Evolutionary conservation across 768 basidiomycete species (phyloP).

Genomic region (Pleurotus eryngii): DNA sequence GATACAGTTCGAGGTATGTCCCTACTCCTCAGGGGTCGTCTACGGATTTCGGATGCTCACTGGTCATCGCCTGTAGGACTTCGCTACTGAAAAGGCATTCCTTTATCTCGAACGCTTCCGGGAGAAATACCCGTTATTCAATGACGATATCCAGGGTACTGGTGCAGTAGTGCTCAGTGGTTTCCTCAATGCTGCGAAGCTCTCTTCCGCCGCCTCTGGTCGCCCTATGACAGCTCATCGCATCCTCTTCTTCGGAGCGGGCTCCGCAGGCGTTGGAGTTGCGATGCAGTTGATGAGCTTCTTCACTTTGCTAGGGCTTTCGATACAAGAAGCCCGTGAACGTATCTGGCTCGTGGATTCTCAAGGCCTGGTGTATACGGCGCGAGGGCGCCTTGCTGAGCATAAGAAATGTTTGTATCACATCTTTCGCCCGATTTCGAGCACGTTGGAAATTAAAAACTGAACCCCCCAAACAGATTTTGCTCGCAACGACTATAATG

Average conservation of each 20-base stretch:
- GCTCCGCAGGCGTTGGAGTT: slow-evolving; percentile 90
- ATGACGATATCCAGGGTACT: slow-evolving; percentile 90
- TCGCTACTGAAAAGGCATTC: slow-evolving; percentile 91
- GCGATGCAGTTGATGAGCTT: slow-evolving; percentile 86
- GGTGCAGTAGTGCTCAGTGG: slow-evolving; percentile 91
- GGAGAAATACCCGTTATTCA: slow-evolving; percentile 75
- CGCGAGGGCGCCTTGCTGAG: slow-evolving; percentile 69
- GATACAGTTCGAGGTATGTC: slow-evolving; percentile 75
- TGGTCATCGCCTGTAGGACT: slow-evolving; percentile 52
- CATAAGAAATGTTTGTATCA: slow-evolving; percentile 72
- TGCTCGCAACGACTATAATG: slow-evolving; percentile 75
- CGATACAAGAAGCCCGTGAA: slow-evolving; percentile 70
- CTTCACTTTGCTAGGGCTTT: slow-evolving; percentile 78
- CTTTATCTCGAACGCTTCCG: slow-evolving; percentile 76
- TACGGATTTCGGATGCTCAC: neutral
- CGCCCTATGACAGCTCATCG: slow-evolving; percentile 67
- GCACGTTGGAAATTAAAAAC: slow-evolving; percentile 8
- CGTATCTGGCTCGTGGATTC: slow-evolving; percentile 85
- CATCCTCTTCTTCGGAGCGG: slow-evolving; percentile 92
- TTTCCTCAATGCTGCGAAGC: slow-evolving; percentile 81
- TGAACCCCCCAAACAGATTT: slow-evolving; percentile 50
- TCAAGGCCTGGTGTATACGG: slow-evolving; percentile 78
- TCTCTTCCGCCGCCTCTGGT: slow-evolving; percentile 71
- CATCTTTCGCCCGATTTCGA: neutral
- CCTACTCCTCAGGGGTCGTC: slow-evolving; percentile 4